These are phyloP conservation scores for Dictyostelium purpureum DNA, from an alignment of 78 protist species.

Conservation along the genomic window DNA sequence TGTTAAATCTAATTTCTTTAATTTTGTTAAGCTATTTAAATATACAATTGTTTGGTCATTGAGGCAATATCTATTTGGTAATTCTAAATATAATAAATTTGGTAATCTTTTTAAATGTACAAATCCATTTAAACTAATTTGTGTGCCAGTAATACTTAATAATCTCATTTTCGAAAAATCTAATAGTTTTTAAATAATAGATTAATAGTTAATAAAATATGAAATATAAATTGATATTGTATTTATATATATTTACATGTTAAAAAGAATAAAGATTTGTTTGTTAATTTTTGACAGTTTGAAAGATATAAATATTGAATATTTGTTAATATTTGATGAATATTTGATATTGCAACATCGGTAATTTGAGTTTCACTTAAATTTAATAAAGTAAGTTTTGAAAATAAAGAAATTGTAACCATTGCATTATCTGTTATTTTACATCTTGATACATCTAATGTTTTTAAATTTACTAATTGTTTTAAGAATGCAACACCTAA, in stretches of 20 bases:
- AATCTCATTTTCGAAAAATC: slow-evolving; percentile 14
- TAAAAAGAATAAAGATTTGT: slow-evolving; percentile 41
- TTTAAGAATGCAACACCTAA: background rate
- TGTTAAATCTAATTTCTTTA: slow-evolving; percentile 24
- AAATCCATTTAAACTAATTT: slow-evolving; percentile 39
- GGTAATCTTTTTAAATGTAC: slow-evolving; percentile 29
- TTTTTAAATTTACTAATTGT: background rate
- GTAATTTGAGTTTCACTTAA: slow-evolving; percentile 7
- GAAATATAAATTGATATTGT: background rate
- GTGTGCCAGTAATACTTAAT: slow-evolving; percentile 32
- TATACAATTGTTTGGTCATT: background rate
- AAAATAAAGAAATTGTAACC: background rate
- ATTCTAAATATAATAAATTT: background rate
- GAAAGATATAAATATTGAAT: background rate
- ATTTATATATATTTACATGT: slow-evolving; percentile 11
- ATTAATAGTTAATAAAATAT: background rate
- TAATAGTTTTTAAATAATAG: no score
- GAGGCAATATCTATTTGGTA: slow-evolving; percentile 42
- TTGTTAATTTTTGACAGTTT: slow-evolving; percentile 26
- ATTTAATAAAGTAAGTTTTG: background rate
- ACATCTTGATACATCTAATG: slow-evolving; percentile 31
- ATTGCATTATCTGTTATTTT: slow-evolving; percentile 37
- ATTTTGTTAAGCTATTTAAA: background rate
- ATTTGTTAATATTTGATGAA: slow-evolving; percentile 36
- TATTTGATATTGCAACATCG: slow-evolving; percentile 8